Evolutionary conservation across 2,329 filamentous ascomycete genomes (phyloP).

Genomic region (Ophiostoma sp.): DNA sequence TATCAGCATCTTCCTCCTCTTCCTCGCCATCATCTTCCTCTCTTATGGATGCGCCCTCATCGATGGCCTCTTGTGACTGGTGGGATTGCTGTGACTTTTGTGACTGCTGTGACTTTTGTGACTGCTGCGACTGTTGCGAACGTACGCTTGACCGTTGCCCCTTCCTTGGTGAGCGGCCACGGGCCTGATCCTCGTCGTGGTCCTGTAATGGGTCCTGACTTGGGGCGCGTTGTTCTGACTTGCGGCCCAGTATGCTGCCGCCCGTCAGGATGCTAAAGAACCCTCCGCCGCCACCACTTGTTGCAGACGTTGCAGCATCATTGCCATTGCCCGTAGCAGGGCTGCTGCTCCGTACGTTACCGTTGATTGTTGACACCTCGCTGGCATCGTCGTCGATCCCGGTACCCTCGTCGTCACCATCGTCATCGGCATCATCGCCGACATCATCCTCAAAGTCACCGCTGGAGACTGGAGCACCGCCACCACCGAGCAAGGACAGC

Average conservation of each 20-base stretch:
- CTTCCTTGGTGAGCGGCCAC: constrained; percentile 22
- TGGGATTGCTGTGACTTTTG: not conserved
- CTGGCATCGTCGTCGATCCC: constrained; percentile 43
- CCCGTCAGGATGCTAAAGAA: constrained; percentile 66
- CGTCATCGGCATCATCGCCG: constrained; percentile 42
- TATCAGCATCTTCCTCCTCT: constrained; percentile 10
- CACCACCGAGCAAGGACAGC: constrained; percentile 34
- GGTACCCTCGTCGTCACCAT: constrained; percentile 22
- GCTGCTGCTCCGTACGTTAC: constrained; percentile 11
- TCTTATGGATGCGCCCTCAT: not conserved
- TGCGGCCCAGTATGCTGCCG: constrained; percentile 55
- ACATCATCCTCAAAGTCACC: not conserved
- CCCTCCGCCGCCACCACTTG: constrained; percentile 43
- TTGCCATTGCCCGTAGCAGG: not conserved
- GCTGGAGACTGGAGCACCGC: constrained; percentile 30
- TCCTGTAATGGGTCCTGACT: constrained; percentile 42
- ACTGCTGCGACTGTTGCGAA: not conserved
- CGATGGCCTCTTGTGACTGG: not conserved
- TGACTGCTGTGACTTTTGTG: not conserved
- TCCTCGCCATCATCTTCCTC: not conserved
- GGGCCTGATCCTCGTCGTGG: not conserved
- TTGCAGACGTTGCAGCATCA: not conserved
- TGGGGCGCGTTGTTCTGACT: not conserved
- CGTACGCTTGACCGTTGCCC: constrained; percentile 25
- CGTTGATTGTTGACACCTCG: constrained; percentile 33